A percentile compares a stretch with the other conserved stretches of the same genome.
Evolutionary conservation across 129 eudicot species (phyloP).

Genomic region (Flaveria ramosissima): DNA sequence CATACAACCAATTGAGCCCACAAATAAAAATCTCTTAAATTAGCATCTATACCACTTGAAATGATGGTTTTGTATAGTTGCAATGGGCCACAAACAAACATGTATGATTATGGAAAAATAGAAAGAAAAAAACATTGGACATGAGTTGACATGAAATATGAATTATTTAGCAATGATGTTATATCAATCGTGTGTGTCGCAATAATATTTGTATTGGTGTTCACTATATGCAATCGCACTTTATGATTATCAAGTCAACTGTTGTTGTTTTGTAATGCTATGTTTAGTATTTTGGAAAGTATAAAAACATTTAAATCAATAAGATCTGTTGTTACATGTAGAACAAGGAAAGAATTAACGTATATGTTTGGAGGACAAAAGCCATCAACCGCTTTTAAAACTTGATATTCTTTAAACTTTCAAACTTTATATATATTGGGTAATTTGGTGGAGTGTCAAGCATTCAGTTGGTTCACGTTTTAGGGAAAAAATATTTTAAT

Average conservation of each 20-base stretch:
- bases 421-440: neutral
- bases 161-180: slow-evolving; percentile 11
- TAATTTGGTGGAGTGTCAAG: neutral
- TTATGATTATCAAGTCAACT: neutral
- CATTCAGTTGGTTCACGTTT: neutral
- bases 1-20: slow-evolving; percentile 28
- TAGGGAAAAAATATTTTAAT: neutral
- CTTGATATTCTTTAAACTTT: neutral
- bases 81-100: slow-evolving; percentile 22
- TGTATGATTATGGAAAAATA: slow-evolving; percentile 1
- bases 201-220: neutral
- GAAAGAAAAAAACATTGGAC: slow-evolving; percentile 10
- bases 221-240: neutral
- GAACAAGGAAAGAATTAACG: neutral
- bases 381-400: neutral
- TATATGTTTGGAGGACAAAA: neutral
- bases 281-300: neutral
- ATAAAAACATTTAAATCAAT: neutral
- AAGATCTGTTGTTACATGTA: neutral
- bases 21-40: slow-evolving; percentile 17
- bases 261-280: neutral
- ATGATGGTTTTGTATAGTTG: slow-evolving; percentile 26
- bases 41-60: slow-evolving; percentile 17
- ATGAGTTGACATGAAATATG: slow-evolving; percentile 11
- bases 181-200: neutral